Evolutionary conservation across 2,329 filamentous ascomycete genomes (phyloP).

Genomic region (Ceratocystiopsis minuta): DNA sequence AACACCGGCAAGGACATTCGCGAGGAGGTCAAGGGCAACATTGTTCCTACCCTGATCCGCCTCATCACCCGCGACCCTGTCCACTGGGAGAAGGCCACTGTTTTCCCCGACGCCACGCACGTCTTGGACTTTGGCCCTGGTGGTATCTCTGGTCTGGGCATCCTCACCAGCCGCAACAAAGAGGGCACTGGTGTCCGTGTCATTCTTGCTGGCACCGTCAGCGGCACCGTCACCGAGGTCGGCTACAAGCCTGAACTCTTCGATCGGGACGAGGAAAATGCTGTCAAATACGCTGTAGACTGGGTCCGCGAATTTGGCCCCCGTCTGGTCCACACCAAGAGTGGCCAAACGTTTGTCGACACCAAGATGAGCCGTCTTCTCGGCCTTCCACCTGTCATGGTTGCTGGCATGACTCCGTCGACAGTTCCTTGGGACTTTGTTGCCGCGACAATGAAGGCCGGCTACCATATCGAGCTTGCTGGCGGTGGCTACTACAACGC

Average conservation of each 20-base stretch:
- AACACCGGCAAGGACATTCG: conserved; percentile 76
- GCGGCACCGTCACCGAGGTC: conserved; percentile 75
- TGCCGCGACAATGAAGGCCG: conserved; percentile 79
- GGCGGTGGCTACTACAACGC: conserved; percentile 80
- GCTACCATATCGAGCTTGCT: conserved; percentile 83
- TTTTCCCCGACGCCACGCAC: conserved; percentile 80
- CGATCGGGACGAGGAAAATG: conserved; percentile 85
- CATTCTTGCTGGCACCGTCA: conserved; percentile 83
- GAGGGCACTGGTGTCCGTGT: conserved; percentile 95
- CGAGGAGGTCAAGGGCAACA: conserved; percentile 49
- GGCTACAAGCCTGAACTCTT: conserved; percentile 98
- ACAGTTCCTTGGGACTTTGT: conserved; percentile 88
- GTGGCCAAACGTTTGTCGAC: conserved; percentile 79
- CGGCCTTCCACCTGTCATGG: conserved; percentile 71
- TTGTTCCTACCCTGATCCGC: conserved; percentile 71
- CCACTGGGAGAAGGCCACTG: conserved; percentile 88
- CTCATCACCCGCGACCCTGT: conserved; percentile 92
- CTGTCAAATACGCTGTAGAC: conserved; percentile 85
- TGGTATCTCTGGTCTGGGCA: conserved; percentile 88
- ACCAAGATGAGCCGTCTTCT: conserved; percentile 88
- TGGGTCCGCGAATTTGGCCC: conserved; percentile 97
- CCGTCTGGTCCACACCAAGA: conserved; percentile 75
- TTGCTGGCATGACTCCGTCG: conserved; percentile 83
- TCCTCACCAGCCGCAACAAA: conserved; percentile 96
- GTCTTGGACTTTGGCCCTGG: conserved; percentile 94